Evolutionary conservation across 2,329 filamentous ascomycete species (phyloP).

Genomic region (Neoascochyta sp.): DNA sequence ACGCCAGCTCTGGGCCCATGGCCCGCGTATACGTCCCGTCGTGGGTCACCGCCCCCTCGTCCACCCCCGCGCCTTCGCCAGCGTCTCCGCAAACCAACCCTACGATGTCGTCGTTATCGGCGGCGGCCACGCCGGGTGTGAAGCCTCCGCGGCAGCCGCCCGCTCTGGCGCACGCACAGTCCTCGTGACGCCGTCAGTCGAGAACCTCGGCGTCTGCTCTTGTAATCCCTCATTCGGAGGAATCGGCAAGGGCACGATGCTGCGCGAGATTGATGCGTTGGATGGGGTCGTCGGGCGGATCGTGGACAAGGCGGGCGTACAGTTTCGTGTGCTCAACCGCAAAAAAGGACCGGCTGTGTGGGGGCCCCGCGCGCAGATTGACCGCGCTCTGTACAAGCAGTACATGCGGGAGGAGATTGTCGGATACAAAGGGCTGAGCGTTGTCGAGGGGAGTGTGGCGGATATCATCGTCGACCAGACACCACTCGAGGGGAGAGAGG

Average conservation of each 20-base stretch:
- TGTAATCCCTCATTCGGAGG: slow-evolving; percentile 97
- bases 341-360: slow-evolving; percentile 94
- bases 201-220: slow-evolving; percentile 90
- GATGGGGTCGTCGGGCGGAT: slow-evolving; percentile 85
- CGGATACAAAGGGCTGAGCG: slow-evolving; percentile 71
- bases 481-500: slow-evolving; percentile 42
- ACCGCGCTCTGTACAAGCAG: slow-evolving; percentile 80
- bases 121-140: slow-evolving; percentile 90
- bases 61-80: slow-evolving; percentile 43
- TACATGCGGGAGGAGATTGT: slow-evolving; percentile 87
- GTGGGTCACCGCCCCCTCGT: slow-evolving; percentile 30
- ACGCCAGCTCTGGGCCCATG: slow-evolving; percentile 47
- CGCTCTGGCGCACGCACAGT: slow-evolving; percentile 84
- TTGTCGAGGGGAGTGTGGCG: slow-evolving; percentile 82
- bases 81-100: slow-evolving; percentile 51
- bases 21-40: slow-evolving; percentile 45
- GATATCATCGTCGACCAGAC: slow-evolving; percentile 76
- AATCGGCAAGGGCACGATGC: slow-evolving; percentile 96
- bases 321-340: slow-evolving; percentile 84
- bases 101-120: slow-evolving; percentile 96
- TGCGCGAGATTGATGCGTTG: slow-evolving; percentile 90
- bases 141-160: slow-evolving; percentile 88
- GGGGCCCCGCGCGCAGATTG: slow-evolving; percentile 95
- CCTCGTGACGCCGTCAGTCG: slow-evolving; percentile 79
- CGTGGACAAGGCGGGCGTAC: slow-evolving; percentile 90